Percentiles rank a stretch among this genome's conserved stretches.
phyloP scores from a whole-genome alignment of 768 basidiomycete species.

The Udeniomyces megalosporus region DNA sequence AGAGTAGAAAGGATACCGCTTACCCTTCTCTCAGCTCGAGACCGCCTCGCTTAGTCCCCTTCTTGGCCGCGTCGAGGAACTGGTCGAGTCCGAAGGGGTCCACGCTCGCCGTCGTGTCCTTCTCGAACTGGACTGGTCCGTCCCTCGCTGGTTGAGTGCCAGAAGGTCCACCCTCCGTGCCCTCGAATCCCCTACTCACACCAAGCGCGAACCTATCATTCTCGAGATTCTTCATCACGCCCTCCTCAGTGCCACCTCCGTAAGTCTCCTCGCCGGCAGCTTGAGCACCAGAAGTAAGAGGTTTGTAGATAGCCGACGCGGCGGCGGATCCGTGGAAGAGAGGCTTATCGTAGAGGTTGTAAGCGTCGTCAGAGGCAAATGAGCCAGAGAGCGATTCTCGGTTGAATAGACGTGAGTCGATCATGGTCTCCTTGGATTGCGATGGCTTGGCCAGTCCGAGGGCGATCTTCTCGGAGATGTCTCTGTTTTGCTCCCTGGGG shows the following conservation, averaged over 20 bases:
- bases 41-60: conserved; percentile 63
- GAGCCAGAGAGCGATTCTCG: conserved; percentile 65
- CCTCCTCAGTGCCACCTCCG: conserved; percentile 89
- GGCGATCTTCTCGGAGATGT: conserved; percentile 98
- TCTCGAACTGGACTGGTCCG: conserved; percentile 97
- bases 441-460: conserved; percentile 95
- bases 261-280: conserved; percentile 65
- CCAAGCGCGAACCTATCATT: conserved; percentile 91
- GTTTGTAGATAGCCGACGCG: conserved; percentile 99
- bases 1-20: too few species aligned
- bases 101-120: conserved; percentile 48
- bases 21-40: conserved; percentile 15
- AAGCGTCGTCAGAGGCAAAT: conserved; percentile 86
- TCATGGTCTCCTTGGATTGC: conserved; percentile 85
- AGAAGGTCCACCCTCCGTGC: conserved; percentile 61
- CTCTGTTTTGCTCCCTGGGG: conserved; percentile 72
- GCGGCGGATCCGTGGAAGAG: conserved; percentile 92
- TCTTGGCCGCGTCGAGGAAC: conserved; percentile 93
- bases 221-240: conserved; percentile 71
- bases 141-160: conserved; percentile 36
- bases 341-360: conserved; percentile 84
- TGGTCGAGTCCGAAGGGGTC: conserved; percentile 95
- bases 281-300: conserved; percentile 32
- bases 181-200: conserved; percentile 69
- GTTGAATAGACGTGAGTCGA: conserved; percentile 95